phyloP scores from a whole-genome alignment of 2,329 filamentous ascomycete species.

The Diaporthe helianthi region DNA sequence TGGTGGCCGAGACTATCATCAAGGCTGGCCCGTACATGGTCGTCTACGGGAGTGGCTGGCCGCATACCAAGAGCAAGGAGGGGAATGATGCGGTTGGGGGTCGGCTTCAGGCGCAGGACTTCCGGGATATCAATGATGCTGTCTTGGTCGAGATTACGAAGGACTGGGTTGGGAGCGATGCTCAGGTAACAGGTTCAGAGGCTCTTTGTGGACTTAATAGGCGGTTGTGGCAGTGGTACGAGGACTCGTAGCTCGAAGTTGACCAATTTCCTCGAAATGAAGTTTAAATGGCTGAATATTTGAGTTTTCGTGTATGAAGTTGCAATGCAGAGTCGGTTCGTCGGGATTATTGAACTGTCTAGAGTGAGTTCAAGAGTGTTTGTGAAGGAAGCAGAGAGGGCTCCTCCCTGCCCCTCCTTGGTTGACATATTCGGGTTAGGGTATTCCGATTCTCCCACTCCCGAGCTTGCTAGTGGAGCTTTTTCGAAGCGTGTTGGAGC shows the following conservation, averaged over 20 bases:
- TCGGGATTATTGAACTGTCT: background rate
- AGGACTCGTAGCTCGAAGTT: background rate
- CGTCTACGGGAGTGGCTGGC: conserved; percentile 8
- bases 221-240: conserved; percentile 19
- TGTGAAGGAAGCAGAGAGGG: too few species aligned
- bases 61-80: background rate
- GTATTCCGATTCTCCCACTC: background rate
- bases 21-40: conserved; percentile 8
- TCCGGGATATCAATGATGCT: background rate
- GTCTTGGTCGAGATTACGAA: conserved; percentile 6
- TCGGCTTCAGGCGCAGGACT: background rate
- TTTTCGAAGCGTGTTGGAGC: conserved; percentile 1
- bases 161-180: conserved; percentile 12
- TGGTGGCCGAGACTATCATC: conserved; percentile 12
- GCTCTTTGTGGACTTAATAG: conserved; percentile 13
- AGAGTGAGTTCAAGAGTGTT: background rate
- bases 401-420: too few species aligned
- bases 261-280: background rate
- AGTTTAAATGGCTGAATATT: background rate
- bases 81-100: background rate
- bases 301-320: background rate
- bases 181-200: conserved; percentile 15
- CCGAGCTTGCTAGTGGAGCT: conserved; percentile 18
- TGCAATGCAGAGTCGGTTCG: background rate
- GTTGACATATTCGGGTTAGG: background rate